Percentiles rank a stretch among this genome's conserved stretches.
These are phyloP conservation scores for Daedalea quercina DNA, from an alignment of 768 basidiomycete species.

Conservation along the genomic window DNA sequence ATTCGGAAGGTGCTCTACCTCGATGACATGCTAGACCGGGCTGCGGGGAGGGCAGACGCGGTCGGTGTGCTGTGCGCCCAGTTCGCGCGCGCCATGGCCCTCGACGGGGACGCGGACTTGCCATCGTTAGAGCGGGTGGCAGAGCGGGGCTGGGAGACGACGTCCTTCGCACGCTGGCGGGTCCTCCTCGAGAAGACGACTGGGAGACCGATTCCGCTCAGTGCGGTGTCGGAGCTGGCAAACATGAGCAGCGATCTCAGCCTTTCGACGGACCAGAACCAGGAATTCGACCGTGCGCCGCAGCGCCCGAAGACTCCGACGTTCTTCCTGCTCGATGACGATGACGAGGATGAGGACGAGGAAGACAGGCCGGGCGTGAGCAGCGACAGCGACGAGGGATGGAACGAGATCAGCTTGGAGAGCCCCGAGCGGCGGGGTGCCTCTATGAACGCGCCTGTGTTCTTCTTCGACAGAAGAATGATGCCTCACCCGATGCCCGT, in stretches of 20 bases:
- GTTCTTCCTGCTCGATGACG: neutral
- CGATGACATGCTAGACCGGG: constrained; percentile 42
- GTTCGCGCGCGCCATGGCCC: neutral
- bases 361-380: neutral
- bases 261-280: neutral
- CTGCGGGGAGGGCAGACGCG: too few relatives aligned
- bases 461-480: neutral
- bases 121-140: neutral
- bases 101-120: neutral
- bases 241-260: too few relatives aligned
- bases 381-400: neutral
- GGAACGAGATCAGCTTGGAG: neutral
- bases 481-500: neutral
- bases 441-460: neutral
- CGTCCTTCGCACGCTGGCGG: neutral
- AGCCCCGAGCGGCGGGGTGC: neutral
- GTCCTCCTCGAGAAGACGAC: neutral
- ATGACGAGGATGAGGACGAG: neutral
- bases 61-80: neutral
- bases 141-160: neutral
- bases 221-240: neutral
- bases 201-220: neutral
- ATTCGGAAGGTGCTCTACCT: constrained; percentile 62
- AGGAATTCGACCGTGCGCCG: neutral
- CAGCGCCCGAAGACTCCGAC: neutral